These are phyloP conservation scores for Triticum dicoccoides DNA, from an alignment of 176 grass and related monocot species.

Conservation along the genomic window DNA sequence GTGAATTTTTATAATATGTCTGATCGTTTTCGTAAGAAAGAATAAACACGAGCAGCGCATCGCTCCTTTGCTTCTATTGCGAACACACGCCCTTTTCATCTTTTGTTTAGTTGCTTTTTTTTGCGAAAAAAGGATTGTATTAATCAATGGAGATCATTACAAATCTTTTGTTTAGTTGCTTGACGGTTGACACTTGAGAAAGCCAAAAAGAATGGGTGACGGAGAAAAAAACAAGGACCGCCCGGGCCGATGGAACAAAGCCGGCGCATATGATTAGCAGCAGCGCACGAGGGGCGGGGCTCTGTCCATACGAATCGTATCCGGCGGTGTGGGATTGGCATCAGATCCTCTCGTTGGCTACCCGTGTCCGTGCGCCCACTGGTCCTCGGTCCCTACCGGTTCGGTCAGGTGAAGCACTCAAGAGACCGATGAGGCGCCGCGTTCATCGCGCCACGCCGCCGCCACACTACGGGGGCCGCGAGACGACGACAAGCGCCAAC, in stretches of 20 bases:
- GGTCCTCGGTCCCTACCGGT: not conserved
- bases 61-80: not conserved
- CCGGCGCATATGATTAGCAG: slow-evolving; percentile 5
- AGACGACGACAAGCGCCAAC: not conserved
- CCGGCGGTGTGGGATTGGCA: not conserved
- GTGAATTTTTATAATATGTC: too few species aligned
- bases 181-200: not conserved
- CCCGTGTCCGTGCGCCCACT: not conserved
- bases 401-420: not conserved
- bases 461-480: not conserved
- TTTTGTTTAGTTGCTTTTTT: not conserved
- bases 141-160: too few species aligned
- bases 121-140: too few species aligned
- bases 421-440: not conserved
- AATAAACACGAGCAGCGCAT: not conserved
- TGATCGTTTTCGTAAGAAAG: too few species aligned
- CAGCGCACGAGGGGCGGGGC: not conserved
- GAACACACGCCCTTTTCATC: not conserved
- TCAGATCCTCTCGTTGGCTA: not conserved
- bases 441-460: not conserved
- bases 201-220: not conserved
- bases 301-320: not conserved
- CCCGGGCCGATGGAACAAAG: not conserved
- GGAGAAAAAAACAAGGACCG: not conserved
- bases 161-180: not conserved